A percentile compares a stretch with the other conserved stretches of the same genome.
phyloP scores from a whole-genome alignment of 176 grass and related monocot species.

The Triticum urartu region DNA sequence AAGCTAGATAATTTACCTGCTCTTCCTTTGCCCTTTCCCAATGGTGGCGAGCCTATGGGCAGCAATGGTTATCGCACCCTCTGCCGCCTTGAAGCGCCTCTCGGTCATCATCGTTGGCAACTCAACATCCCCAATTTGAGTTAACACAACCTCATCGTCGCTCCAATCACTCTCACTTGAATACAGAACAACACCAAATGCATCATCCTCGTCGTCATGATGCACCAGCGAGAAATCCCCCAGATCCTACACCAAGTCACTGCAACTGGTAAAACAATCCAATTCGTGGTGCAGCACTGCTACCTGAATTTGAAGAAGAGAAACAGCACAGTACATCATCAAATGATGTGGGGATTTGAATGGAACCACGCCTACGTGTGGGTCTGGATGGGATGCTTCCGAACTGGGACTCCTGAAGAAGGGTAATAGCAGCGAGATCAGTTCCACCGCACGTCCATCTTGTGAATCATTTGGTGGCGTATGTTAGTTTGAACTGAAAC shows the following conservation, averaged over 20 bases:
- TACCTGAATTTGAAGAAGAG: not conserved
- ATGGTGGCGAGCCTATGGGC: slow-evolving; percentile 57
- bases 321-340: slow-evolving; percentile 27
- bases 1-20: slow-evolving; percentile 41
- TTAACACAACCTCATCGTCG: slow-evolving; percentile 54
- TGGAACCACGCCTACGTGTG: not conserved
- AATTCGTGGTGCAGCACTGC: not conserved
- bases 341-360: slow-evolving; percentile 17
- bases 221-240: slow-evolving; percentile 31
- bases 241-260: slow-evolving; percentile 33
- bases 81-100: slow-evolving; percentile 30
- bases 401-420: slow-evolving; percentile 19
- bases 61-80: slow-evolving; percentile 58
- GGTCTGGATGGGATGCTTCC: not conserved
- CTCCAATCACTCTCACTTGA: slow-evolving; percentile 76
- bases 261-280: not conserved
- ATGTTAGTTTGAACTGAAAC: not conserved
- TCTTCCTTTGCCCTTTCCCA: slow-evolving; percentile 43
- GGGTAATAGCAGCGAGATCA: not conserved
- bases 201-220: slow-evolving; percentile 22
- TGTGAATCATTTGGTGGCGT: not conserved
- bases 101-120: slow-evolving; percentile 40
- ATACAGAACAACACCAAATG: slow-evolving; percentile 32
- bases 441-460: not conserved
- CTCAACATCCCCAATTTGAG: slow-evolving; percentile 52